Evolutionary conservation across 2,329 filamentous ascomycete species (phyloP), one percentile per base, ranked within the genome.

Genomic region (Apiospora phragmitis): DNA sequence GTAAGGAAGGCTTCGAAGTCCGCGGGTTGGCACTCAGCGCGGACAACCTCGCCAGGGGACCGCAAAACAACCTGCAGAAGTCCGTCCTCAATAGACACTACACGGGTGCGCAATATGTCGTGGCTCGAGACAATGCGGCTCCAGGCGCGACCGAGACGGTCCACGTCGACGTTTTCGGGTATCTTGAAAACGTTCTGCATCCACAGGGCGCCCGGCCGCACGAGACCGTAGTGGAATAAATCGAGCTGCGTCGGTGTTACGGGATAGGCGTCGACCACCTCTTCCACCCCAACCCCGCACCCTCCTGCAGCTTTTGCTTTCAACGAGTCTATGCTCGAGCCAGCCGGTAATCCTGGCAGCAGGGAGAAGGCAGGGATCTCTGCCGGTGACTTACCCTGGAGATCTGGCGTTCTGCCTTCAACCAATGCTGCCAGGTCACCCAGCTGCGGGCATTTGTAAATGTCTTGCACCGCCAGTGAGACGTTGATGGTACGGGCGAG

Each of bases 401-500:
- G 29, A 16, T 32, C 24, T 16, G 41, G 41, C 41, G 41, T 35
- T 14, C 65, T 29, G 7, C 41, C n/a, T 18, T 67, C 65, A 2
- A 67, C 3, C n/a, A 67, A 24, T 7, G 26, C 16, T 47, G 65
- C 41, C 38, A 67, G 24, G 41, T 67, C 65, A 3, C 24, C 24
- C 24, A 67, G 41, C 16, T 41, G n/a, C 24, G 65, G 65, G 21
- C 24, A 18, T 9, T 67, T n/a, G 24, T 67, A 67, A 12, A 67
- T 43, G 14, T 67, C 38, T 16, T 67, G 65, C 24, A 67, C 65
- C 14, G 65, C 24, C 24, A 67, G 42, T 4, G 65, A 47, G 1
- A 67, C 65, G 41, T 47, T 43, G 38, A 43, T 35, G 18, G 65
- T 35, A 21, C 72, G 70, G 18, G 72, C 69, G 16, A 55, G 78